Evolutionary conservation across 2,329 filamentous ascomycete genomes (phyloP).

Genomic region (Cladosporium sp.): DNA sequence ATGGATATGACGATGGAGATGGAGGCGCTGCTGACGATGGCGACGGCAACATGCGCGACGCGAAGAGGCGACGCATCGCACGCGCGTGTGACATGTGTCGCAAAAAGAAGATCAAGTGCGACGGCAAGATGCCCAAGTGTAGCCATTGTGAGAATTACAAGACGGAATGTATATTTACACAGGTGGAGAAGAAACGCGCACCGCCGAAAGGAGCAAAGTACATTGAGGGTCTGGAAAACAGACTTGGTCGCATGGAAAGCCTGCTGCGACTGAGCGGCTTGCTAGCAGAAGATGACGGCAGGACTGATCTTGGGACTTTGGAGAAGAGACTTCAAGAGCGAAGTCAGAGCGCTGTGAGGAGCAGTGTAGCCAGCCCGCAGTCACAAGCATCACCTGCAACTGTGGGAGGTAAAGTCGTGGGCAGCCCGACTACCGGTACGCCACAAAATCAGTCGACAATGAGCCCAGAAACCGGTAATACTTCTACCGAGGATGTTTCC

Average conservation of each 20-base stretch:
- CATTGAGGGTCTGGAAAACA: conserved; percentile 93
- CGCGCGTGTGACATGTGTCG: conserved; percentile 94
- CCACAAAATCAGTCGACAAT: conserved; percentile 3
- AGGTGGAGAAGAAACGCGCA: conserved; percentile 97
- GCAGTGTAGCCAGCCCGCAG: conserved; percentile 33
- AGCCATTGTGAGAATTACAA: conserved; percentile 97
- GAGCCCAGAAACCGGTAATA: neutral
- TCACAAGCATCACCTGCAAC: conserved; percentile 15
- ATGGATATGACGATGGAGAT: conserved; percentile 21
- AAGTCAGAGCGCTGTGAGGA: conserved; percentile 31
- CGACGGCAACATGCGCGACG: conserved; percentile 49
- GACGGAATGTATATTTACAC: conserved; percentile 94
- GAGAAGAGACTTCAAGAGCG: conserved; percentile 66
- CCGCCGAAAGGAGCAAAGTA: conserved; percentile 98
- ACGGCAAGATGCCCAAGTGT: conserved; percentile 90
- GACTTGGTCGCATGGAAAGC: conserved; percentile 92
- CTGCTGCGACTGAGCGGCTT: conserved; percentile 81
- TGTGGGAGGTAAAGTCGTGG: neutral
- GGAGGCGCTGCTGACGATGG: conserved; percentile 17
- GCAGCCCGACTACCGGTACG: conserved; percentile 5
- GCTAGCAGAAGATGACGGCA: conserved; percentile 79
- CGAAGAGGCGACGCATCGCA: conserved; percentile 84
- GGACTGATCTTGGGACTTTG: conserved; percentile 80
- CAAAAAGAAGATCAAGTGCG: conserved; percentile 96
- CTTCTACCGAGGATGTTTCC: neutral